Evolutionary conservation across 2,329 filamentous ascomycete species (phyloP), one percentile per base, ranked within the genome.

Genomic region (Beauveria bassiana): DNA sequence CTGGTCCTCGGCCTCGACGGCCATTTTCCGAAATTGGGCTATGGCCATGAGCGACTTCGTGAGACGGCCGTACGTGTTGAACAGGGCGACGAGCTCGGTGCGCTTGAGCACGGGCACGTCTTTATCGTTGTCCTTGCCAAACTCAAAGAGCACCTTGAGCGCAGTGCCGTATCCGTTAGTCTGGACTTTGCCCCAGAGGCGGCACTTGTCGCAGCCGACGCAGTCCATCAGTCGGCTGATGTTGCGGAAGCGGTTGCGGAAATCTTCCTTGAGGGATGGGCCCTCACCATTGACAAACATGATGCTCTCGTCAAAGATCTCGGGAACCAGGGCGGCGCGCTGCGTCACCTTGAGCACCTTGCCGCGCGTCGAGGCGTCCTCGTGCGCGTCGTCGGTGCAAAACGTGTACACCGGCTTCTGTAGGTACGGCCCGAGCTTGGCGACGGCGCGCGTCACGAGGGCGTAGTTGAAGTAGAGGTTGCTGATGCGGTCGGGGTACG

Each of bases 381-480:
- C 90, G 2, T 80, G 80, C 0, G 86, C 81, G 70, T 99, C 95
- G 64, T 91, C 92, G 5, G 88, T 89, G 75, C 95, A 99, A 74
- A 96, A 99, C 0, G 90, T 95, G 77, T 98, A 98, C 64, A 84
- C 80, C 34, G 76, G 65, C 5, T 68, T 70, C 65, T 88, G 80
- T 10, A 98, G 81, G 67, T 93, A 88, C 26, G 90, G 89, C 14
- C 89, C 90, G 9, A 98, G 83, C 76, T 99, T 99, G 59, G 91
- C 89, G 46, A 98, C 84, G 14, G 95, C 95, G 55, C 95, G 89
- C 28, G 93, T 89, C 46, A 99, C 82, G n/a, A 99, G 83, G 0
- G 95, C 95, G 71, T 96, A 99, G 83, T 99, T 98, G 80, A 99
- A 99, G 79, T 99, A 99, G 55, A 99, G 82, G 74, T 99, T 99